phyloP scores from a whole-genome alignment of 1,284 basidiomycete genomes.

The Ceratobasidium papillatum region DNA sequence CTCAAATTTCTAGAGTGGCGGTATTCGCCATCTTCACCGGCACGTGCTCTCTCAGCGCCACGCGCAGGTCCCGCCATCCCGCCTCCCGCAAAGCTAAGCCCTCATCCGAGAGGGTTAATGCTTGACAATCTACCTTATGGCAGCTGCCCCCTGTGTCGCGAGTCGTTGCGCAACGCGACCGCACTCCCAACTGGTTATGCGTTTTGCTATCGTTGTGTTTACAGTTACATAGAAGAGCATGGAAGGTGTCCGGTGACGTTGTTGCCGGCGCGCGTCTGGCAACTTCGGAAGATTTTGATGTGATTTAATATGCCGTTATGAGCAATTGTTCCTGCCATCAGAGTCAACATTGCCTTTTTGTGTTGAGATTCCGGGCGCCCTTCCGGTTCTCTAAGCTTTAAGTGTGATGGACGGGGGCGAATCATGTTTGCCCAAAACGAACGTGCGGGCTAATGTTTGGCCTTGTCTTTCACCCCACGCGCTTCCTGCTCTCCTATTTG shows the following conservation, averaged over 20 bases:
- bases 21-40: slow-evolving; percentile 96
- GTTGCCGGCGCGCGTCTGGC: slow-evolving; percentile 74
- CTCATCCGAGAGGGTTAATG: slow-evolving; percentile 71
- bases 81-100: slow-evolving; percentile 75
- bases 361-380: slow-evolving; percentile 4
- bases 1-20: slow-evolving; percentile 99
- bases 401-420: slow-evolving; percentile 27
- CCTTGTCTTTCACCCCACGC: slow-evolving; percentile 36
- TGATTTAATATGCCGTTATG: slow-evolving; percentile 45
- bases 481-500: slow-evolving; percentile 17
- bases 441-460: slow-evolving; percentile 41
- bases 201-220: slow-evolving; percentile 93
- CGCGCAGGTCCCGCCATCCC: slow-evolving; percentile 70
- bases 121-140: slow-evolving; percentile 72
- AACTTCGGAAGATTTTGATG: slow-evolving; percentile 87
- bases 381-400: neutral
- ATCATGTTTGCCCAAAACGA: slow-evolving; percentile 38
- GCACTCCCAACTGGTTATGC: slow-evolving; percentile 93
- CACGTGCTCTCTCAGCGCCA: slow-evolving; percentile 65
- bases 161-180: slow-evolving; percentile 84
- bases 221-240: slow-evolving; percentile 81
- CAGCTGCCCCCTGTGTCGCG: slow-evolving; percentile 82
- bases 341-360: slow-evolving; percentile 23
- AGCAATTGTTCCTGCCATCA: slow-evolving; percentile 24
- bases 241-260: slow-evolving; percentile 89